These are phyloP conservation scores for Microbotryum lychnidis-dioicae DNA, from an alignment of 1,284 basidiomycete genomes.

Conservation along the genomic window DNA sequence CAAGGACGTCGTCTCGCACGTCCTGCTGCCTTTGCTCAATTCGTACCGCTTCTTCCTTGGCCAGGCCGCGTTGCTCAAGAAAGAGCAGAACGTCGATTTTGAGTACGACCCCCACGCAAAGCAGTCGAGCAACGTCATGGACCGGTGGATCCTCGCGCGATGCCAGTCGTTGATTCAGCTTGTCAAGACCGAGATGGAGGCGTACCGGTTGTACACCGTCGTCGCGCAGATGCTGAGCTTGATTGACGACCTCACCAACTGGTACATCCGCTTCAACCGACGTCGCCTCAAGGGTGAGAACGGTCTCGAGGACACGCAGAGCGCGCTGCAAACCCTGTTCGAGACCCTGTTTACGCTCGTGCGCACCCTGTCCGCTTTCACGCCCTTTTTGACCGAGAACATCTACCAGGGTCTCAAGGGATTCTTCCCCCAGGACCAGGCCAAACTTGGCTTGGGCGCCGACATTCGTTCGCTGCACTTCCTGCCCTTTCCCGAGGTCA, in stretches of 20 bases:
- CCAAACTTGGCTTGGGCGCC: constrained; percentile 48
- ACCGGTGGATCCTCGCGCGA: constrained; percentile 92
- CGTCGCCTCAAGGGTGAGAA: constrained; percentile 92
- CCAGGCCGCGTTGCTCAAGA: constrained; percentile 83
- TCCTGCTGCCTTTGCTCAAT: constrained; percentile 97
- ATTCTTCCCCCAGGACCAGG: constrained; percentile 58
- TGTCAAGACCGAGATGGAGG: constrained; percentile 83
- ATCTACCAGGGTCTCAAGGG: constrained; percentile 83
- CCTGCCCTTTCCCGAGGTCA: constrained; percentile 84
- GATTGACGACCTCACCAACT: constrained; percentile 95
- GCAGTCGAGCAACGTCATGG: constrained; percentile 91
- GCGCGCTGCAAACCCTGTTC: constrained; percentile 91
- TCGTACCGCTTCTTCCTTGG: constrained; percentile 98
- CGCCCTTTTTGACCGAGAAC: constrained; percentile 95
- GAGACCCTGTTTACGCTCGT: constrained; percentile 91
- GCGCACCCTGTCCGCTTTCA: constrained; percentile 95
- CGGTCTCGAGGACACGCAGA: constrained; percentile 75
- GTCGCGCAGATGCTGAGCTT: constrained; percentile 88
- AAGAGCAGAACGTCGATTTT: constrained; percentile 70
- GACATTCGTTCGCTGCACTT: constrained; percentile 94
- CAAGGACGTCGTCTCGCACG: constrained; percentile 87
- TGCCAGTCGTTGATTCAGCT: constrained; percentile 93
- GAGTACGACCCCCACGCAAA: constrained; percentile 77
- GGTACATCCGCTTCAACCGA: constrained; percentile 99
- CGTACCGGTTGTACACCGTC: constrained; percentile 96